These are phyloP conservation scores for Acanthamoeba castellanii DNA, from an alignment of 208 protist genomes.

Conservation along the genomic window DNA sequence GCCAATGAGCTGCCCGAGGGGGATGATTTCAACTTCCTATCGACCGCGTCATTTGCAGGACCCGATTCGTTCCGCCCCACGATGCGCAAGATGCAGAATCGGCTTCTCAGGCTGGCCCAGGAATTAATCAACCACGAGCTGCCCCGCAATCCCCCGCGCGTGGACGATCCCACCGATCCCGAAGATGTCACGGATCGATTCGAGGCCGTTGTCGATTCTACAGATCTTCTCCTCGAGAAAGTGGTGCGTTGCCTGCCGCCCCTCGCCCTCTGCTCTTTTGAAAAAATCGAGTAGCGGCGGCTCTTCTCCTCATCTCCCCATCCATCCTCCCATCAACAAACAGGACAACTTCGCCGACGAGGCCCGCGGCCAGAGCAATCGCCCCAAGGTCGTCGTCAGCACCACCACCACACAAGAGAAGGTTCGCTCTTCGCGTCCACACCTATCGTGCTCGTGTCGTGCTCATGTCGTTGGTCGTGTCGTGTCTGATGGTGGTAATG, in stretches of 20 bases:
- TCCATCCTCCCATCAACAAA: not conserved
- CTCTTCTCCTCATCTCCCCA: not conserved
- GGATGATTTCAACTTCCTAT: not conserved
- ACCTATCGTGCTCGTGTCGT: not conserved
- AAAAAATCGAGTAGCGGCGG: too few relatives aligned
- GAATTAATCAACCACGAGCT: not conserved
- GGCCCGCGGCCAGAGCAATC: slow-evolving; percentile 33
- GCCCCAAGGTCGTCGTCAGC: slow-evolving; percentile 43
- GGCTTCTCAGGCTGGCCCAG: not conserved
- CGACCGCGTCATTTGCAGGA: not conserved
- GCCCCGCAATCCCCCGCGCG: slow-evolving; percentile 26
- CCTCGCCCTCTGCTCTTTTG: not conserved
- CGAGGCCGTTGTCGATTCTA: slow-evolving; percentile 33
- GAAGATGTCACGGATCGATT: slow-evolving; percentile 43
- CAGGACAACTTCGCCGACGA: slow-evolving; percentile 48
- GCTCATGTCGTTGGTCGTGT: not conserved
- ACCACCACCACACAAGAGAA: not conserved
- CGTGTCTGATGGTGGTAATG: not conserved
- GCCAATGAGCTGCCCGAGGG: slow-evolving; percentile 9
- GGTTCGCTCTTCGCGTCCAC: not conserved
- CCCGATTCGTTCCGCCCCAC: not conserved
- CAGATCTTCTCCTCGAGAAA: slow-evolving; percentile 2
- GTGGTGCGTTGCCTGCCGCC: not conserved
- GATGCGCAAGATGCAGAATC: not conserved
- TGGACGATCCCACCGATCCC: slow-evolving; percentile 1